Evolutionary conservation across 768 basidiomycete genomes (phyloP).

Genomic region (Agaricus subrufescens): DNA sequence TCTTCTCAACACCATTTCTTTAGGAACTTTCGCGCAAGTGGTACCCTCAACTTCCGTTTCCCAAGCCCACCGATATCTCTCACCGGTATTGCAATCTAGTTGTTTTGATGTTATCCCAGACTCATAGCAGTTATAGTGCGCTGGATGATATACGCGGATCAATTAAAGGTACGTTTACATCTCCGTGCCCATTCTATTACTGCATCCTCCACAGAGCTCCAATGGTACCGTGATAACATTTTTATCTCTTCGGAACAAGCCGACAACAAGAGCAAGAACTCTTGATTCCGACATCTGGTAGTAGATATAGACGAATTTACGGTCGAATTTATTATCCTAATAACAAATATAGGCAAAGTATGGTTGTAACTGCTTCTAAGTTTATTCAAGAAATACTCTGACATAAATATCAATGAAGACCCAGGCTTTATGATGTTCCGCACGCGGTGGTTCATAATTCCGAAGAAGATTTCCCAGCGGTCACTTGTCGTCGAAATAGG

Average conservation of each 20-base stretch:
- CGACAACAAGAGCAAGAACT: background rate
- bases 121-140: slow-evolving; percentile 43
- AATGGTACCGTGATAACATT: slow-evolving; percentile 75
- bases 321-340: background rate
- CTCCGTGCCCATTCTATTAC: background rate
- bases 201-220: slow-evolving; percentile 47
- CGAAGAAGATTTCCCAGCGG: background rate
- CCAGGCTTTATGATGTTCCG: no score
- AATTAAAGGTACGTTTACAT: slow-evolving; percentile 52
- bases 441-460: background rate
- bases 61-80: slow-evolving; percentile 27
- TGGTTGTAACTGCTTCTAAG: no score
- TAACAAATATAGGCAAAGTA: no score
- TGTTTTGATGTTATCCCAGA: background rate
- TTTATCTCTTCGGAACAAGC: slow-evolving; percentile 38
- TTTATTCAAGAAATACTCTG: no score
- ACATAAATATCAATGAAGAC: no score
- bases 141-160: slow-evolving; percentile 77
- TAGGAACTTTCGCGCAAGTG: slow-evolving; percentile 75
- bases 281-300: background rate
- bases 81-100: slow-evolving; percentile 50
- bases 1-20: background rate
- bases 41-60: slow-evolving; percentile 42
- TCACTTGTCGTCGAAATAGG: background rate
- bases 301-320: no score